Conservation (phyloP, 441 rosid genomes). For the Gossypium davidsonii region DNA sequence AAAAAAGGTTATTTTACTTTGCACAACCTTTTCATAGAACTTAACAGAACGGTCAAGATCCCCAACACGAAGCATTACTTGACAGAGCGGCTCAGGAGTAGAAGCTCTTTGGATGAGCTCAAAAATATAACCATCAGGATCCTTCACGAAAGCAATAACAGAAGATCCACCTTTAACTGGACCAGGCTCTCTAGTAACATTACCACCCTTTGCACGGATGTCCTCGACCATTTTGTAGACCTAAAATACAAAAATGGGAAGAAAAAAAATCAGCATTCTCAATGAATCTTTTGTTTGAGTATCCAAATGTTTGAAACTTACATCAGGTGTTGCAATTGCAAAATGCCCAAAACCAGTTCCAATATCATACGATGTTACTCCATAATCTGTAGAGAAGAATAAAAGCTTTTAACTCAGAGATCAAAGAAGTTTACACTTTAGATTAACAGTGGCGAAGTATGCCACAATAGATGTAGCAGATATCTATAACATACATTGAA, state of each 20-base stretch:
- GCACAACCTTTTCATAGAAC: constrained; percentile 74
- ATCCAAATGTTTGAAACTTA: constrained; percentile 24
- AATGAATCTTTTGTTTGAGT: constrained; percentile 6
- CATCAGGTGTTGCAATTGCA: constrained; percentile 85
- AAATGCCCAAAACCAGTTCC: constrained; percentile 97
- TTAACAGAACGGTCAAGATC: constrained; percentile 78
- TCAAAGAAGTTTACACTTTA: background rate
- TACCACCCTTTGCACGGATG: constrained; percentile 74
- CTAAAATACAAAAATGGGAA: constrained; percentile 25
- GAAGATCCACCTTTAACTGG: constrained; percentile 82
- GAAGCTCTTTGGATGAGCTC: constrained; percentile 85
- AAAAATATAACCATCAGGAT: constrained; percentile 89
- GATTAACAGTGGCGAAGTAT: background rate
- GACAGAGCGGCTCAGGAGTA: constrained; percentile 92
- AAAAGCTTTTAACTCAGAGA: constrained; percentile 10
- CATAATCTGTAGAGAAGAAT: constrained; percentile 56
- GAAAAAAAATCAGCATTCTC: background rate
- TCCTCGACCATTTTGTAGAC: constrained; percentile 75
- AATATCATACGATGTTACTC: constrained; percentile 78
- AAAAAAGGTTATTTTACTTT: background rate
- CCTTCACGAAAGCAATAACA: constrained; percentile 88
- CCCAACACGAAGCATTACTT: constrained; percentile 96
- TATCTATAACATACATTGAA: background rate
- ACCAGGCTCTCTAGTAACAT: constrained; percentile 81
- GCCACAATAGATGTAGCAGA: background rate